phyloP scores from a whole-genome alignment of 2,329 filamentous ascomycete species.

The Nemania sp. region DNA sequence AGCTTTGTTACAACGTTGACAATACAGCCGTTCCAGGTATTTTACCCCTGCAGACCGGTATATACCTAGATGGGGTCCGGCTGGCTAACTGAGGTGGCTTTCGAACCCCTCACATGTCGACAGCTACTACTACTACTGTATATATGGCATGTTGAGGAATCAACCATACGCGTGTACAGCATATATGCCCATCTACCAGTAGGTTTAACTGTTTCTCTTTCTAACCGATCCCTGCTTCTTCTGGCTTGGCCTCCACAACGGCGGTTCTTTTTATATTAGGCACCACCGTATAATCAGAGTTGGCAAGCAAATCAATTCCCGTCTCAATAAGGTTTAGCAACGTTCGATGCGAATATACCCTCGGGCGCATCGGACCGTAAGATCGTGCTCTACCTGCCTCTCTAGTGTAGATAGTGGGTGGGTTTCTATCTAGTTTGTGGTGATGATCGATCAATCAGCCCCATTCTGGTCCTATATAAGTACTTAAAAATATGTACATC shows the following conservation, averaged over 20 bases:
- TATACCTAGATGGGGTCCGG: neutral
- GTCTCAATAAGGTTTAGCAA: constrained; percentile 16
- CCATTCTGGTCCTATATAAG: neutral
- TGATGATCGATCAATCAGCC: constrained; percentile 12
- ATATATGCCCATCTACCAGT: neutral
- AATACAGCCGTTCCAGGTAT: no score
- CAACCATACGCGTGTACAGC: no score
- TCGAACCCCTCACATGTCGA: neutral
- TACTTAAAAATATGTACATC: neutral
- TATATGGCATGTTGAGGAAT: neutral
- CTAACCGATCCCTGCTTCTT: neutral
- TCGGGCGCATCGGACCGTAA: constrained; percentile 18
- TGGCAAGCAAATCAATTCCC: constrained; percentile 4
- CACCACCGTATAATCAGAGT: neutral
- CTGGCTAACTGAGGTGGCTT: neutral
- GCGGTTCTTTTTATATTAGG: constrained; percentile 14
- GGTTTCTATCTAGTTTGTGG: neutral
- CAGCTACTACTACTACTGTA: neutral
- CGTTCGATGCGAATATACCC: constrained; percentile 3
- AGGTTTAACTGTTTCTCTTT: neutral
- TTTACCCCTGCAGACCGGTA: constrained; percentile 4
- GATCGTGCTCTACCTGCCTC: constrained; percentile 21
- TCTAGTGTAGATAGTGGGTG: constrained; percentile 3
- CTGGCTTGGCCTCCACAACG: constrained; percentile 1
- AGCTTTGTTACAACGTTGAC: neutral